Evolutionary conservation across 148 eudicot species (phyloP).

Genomic region (Cornus suecica): DNA sequence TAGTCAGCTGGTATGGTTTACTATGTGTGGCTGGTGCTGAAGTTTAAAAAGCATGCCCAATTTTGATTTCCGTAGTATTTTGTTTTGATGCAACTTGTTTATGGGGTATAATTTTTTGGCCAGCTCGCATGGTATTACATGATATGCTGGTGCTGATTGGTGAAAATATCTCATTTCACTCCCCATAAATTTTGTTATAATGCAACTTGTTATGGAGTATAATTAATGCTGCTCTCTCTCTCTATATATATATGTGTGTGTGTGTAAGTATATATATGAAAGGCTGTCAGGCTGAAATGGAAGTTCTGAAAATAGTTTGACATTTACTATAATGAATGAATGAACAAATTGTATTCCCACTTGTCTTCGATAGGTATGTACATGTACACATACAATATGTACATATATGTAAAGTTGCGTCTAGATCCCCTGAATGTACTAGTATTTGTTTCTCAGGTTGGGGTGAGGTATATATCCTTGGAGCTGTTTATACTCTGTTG

Average conservation of each 20-base stretch:
- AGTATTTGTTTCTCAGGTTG: constrained; percentile 23
- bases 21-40: not conserved
- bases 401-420: not conserved
- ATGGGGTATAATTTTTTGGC: not conserved
- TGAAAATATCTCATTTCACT: too few relatives aligned
- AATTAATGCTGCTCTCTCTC: not conserved
- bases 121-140: too few relatives aligned
- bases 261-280: too few relatives aligned
- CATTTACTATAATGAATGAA: not conserved
- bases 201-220: not conserved
- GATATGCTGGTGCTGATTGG: too few relatives aligned
- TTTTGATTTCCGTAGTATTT: not conserved
- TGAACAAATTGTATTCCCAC: not conserved
- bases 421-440: not conserved
- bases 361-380: not conserved
- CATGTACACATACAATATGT: not conserved
- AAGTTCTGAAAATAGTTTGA: not conserved
- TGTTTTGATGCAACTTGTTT: not conserved
- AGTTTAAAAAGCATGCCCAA: too few relatives aligned
- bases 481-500: not conserved
- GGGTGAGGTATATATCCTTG: constrained; percentile 33
- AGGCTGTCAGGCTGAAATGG: not conserved
- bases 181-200: not conserved
- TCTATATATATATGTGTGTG: too few relatives aligned
- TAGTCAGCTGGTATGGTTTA: not conserved